These are phyloP conservation scores for Obba rivulosa DNA, from an alignment of 768 basidiomycete genomes.

Conservation along the genomic window DNA sequence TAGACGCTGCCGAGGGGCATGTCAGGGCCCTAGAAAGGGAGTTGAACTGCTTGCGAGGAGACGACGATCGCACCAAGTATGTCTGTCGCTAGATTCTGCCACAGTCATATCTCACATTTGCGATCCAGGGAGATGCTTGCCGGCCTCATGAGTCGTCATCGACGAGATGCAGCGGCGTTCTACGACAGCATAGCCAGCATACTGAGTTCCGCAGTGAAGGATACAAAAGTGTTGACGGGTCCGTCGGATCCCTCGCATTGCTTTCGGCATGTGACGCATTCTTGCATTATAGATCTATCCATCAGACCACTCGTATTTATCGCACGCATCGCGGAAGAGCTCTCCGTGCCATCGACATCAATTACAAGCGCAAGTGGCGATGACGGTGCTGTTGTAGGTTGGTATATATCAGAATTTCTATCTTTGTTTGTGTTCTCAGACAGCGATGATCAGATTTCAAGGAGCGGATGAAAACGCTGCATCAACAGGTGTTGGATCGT, in stretches of 20 bases:
- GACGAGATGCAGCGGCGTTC: slow-evolving; percentile 44
- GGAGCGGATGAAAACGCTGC: slow-evolving; percentile 33
- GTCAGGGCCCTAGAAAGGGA: slow-evolving; percentile 57
- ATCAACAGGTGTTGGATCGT: slow-evolving; percentile 40
- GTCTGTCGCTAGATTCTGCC: slow-evolving; percentile 11
- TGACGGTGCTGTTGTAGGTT: slow-evolving; percentile 31
- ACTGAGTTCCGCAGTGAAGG: slow-evolving; percentile 32
- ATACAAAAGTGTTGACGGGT: slow-evolving; percentile 31
- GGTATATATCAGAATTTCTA: slow-evolving; percentile 6
- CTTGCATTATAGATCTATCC: slow-evolving; percentile 12
- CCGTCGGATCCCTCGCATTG: slow-evolving; percentile 9
- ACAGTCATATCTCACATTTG: neutral
- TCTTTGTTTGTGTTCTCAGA: neutral
- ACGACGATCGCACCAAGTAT: slow-evolving; percentile 40
- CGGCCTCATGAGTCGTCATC: slow-evolving; percentile 41
- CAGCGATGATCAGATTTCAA: slow-evolving; percentile 41
- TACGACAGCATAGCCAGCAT: slow-evolving; percentile 37
- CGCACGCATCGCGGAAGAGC: slow-evolving; percentile 43
- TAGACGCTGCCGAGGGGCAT: slow-evolving; percentile 55
- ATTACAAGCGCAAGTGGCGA: slow-evolving; percentile 40
- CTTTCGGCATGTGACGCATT: neutral
- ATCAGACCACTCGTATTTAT: slow-evolving; percentile 41
- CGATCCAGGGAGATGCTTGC: slow-evolving; percentile 34
- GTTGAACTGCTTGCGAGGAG: slow-evolving; percentile 40
- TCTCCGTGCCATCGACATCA: slow-evolving; percentile 40